Base-by-base conservation (phyloP, 805 yeast genomes). In the Vanderwaltozyma polyspora region DNA sequence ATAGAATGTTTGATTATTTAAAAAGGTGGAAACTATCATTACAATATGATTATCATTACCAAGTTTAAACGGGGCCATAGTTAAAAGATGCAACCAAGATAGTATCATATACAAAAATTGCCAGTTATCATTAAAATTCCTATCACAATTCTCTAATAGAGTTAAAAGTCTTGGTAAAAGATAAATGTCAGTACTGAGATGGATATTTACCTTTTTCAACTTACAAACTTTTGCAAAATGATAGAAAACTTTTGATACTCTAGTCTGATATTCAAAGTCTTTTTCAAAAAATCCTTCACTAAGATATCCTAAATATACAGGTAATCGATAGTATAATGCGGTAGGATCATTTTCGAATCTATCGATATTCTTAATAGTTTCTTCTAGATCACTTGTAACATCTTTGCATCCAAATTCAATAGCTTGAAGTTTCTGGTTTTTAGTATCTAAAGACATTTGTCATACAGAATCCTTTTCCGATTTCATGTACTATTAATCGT, bases 41-140 rank as follows among this genome's bases (percentile, higher is more conserved):
- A 28, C 15, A 16, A 33, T 17, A 5, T 78, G 45, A 2, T 51
- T 34, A 1, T 46, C 41, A 4, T 68, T 52, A 0, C 53, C 56
- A 18, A 87, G 59, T 2, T 72, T 67, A 48, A 87, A 86, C 0
- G 97, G 96, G 0, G 77, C 72, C n/a, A 81, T 59, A 0, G 76
- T 68, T 16, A 86, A 58, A 8, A 78, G 72, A 0, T 79, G 68
- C 8, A 84, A 63, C 94, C 95, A 87, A 3, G 80, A 60, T 7
- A 85, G 55, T 28, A 75, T 49, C 9, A 77, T 55, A 37, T 62
- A 76, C 24, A 59, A 49, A 21, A 62, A 62, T 32, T 67, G 63
- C 82, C 79, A 74, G 5, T 16, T 19, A 5, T 22, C 14, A 5
- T 21, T 25, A 3, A 5, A 3, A n/a, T 32, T 29, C 13, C 17